phyloP scores from a whole-genome alignment of 345 rosid genomes.

The Gynandropsis gynandra region DNA sequence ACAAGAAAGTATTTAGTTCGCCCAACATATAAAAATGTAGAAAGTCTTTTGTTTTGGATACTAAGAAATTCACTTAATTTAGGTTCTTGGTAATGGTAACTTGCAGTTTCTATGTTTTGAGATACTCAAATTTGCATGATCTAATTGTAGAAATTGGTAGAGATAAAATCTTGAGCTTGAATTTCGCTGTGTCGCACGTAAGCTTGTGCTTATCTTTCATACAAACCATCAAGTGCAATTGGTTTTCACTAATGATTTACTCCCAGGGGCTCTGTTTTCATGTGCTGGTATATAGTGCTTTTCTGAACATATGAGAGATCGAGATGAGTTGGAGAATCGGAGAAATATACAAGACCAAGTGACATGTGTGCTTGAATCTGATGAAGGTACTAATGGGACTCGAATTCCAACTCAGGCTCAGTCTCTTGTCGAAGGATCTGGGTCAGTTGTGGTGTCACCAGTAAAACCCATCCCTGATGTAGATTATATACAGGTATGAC shows the following conservation, averaged over 20 bases:
- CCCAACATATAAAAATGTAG: too few species aligned
- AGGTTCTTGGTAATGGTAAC: too few species aligned
- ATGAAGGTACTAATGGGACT: constrained; percentile 38
- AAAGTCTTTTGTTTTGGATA: too few species aligned
- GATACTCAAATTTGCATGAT: too few species aligned
- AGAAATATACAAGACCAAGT: constrained; percentile 37
- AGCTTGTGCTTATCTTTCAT: constrained; percentile 24
- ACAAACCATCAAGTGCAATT: constrained; percentile 38
- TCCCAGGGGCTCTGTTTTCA: constrained; percentile 82
- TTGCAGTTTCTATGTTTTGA: too few species aligned
- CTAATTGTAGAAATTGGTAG: too few species aligned
- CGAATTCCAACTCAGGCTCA: constrained; percentile 58
- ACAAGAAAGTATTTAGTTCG: too few species aligned
- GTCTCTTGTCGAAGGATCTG: constrained; percentile 58
- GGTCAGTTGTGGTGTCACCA: constrained; percentile 42
- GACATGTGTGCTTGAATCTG: constrained; percentile 32
- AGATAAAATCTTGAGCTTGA: too few species aligned
- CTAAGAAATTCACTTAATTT: too few species aligned
- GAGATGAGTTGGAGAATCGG: constrained; percentile 33
- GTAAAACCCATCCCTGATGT: constrained; percentile 55
- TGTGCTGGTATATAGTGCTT: constrained; percentile 66
- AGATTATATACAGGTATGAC: constrained; percentile 65
- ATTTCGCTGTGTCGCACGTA: too few species aligned
- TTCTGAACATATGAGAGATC: constrained; percentile 42
- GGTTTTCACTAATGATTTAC: constrained; percentile 83